These are phyloP conservation scores for Jatropha podagrica DNA, from an alignment of 441 rosid species.

Conservation along the genomic window DNA sequence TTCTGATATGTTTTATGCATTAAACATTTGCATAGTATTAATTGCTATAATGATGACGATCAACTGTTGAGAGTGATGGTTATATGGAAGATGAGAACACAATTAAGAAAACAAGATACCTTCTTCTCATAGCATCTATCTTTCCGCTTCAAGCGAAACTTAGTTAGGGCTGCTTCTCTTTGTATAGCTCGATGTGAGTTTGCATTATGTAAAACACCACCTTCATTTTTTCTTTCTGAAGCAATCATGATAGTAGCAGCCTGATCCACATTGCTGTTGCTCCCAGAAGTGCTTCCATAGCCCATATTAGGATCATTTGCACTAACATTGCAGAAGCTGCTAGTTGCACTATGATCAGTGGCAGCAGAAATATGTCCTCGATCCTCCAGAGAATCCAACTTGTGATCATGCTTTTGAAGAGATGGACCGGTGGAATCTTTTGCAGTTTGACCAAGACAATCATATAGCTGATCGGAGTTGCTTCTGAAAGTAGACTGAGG, in stretches of 20 bases:
- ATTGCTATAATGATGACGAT: background rate
- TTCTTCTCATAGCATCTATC: slow-evolving; percentile 90
- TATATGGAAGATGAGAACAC: background rate
- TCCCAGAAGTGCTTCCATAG: slow-evolving; percentile 51
- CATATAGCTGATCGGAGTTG: slow-evolving; percentile 38
- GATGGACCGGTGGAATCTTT: slow-evolving; percentile 36
- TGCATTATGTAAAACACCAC: slow-evolving; percentile 34
- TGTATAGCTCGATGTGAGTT: slow-evolving; percentile 47
- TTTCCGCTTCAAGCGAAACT: slow-evolving; percentile 91
- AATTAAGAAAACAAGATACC: slow-evolving; percentile 36
- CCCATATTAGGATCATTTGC: slow-evolving; percentile 41
- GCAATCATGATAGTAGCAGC: slow-evolving; percentile 32
- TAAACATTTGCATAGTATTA: background rate
- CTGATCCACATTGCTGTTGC: slow-evolving; percentile 52
- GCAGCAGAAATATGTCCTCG: slow-evolving; percentile 50
- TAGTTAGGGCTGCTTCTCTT: slow-evolving; percentile 82
- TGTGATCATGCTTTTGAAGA: slow-evolving; percentile 34
- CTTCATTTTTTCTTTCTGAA: slow-evolving; percentile 54
- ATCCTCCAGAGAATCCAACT: slow-evolving; percentile 44
- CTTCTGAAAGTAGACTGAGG: slow-evolving; percentile 35
- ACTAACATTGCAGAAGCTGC: slow-evolving; percentile 60
- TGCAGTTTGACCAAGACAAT: slow-evolving; percentile 39
- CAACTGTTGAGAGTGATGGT: slow-evolving; percentile 1
- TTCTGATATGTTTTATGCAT: background rate
- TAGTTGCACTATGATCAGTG: slow-evolving; percentile 61